Evolutionary conservation across 495 filamentous ascomycete species (phyloP), one percentile per base, ranked within the genome.

Genomic region (Tetracladium setigerum): DNA sequence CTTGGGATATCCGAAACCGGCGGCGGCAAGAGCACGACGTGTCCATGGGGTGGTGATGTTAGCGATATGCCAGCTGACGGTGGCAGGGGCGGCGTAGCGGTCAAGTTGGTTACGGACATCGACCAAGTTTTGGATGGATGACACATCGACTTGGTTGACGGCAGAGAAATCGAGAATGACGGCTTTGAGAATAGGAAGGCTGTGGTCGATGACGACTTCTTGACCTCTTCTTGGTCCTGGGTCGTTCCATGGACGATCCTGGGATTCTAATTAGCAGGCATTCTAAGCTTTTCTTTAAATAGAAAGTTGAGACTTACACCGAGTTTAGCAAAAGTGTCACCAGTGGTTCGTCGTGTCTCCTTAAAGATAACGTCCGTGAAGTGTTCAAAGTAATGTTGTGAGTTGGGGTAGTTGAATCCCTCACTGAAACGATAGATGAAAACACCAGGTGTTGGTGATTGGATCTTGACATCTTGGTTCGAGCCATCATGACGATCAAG

Each of bases 351-450:
- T 12, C 87, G 82, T 1, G 90, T 94, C 45, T 79, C 58, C 18
- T 73, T 61, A 64, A 89, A 86, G 45, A 96, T 85, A 49, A 76
- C 75, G 5, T 64, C 54, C 12, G 84, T 78, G 58, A 96, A 76
- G 51, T 79, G 67, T 59, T 95, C 89, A 30, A 92, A 78, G 60
- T 92, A 90, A 65, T 91, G 84, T 59, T 84, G 83, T 22, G 87
- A 86, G 56, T 95, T 97, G 46, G 89, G 86, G 55, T 95, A 97
- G 67, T 90, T 89, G 71, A 91, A 95, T 33, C 89, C 88, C 67
- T 97, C 91, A 4, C 87, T 82, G 68, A 97, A 95, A 33, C 91
- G 79, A 68, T 95, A 97, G 59, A 97, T 94, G 69, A 96, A 96
- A 56, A 97, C 79, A 49, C 91, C 91, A 0, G 89, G 90, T 58